Conservation (phyloP, 768 basidiomycete genomes). For the Leccinum pellstonianum region DNA sequence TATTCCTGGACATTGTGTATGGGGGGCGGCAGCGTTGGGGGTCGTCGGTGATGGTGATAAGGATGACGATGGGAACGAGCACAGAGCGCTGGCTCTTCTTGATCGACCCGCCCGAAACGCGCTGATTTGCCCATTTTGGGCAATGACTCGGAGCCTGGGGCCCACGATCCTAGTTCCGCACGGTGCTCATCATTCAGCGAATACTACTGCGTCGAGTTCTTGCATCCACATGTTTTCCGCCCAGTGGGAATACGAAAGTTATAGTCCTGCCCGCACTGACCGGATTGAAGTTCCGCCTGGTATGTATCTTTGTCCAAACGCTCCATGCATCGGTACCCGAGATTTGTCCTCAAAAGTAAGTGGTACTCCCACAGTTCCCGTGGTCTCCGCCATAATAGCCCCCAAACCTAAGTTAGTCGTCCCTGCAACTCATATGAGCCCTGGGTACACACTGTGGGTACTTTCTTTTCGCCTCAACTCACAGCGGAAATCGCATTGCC, state of each 20-base stretch:
- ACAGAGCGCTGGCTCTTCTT: neutral
- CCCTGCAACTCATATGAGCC: constrained; percentile 1
- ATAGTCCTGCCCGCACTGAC: neutral
- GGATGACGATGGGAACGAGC: neutral
- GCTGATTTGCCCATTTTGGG: constrained; percentile 7
- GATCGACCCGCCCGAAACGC: neutral
- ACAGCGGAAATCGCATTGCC: neutral
- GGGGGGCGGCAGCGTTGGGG: constrained; percentile 1
- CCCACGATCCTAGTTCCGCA: neutral
- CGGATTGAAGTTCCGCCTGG: neutral
- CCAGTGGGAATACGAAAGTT: neutral
- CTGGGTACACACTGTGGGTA: neutral
- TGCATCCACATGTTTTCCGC: neutral
- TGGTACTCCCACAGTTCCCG: constrained; percentile 1
- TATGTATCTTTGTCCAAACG: neutral
- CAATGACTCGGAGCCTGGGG: neutral
- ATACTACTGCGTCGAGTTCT: neutral
- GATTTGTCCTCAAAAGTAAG: neutral
- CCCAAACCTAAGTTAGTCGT: constrained; percentile 1
- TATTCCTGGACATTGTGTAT: constrained; percentile 21
- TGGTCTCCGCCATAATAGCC: neutral
- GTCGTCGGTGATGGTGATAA: neutral
- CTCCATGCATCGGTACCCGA: neutral
- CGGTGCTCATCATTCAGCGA: neutral
- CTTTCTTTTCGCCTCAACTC: neutral